Conservation (phyloP, 2,329 filamentous ascomycete genomes). For the Phaeosphaeriaceae sp. region DNA sequence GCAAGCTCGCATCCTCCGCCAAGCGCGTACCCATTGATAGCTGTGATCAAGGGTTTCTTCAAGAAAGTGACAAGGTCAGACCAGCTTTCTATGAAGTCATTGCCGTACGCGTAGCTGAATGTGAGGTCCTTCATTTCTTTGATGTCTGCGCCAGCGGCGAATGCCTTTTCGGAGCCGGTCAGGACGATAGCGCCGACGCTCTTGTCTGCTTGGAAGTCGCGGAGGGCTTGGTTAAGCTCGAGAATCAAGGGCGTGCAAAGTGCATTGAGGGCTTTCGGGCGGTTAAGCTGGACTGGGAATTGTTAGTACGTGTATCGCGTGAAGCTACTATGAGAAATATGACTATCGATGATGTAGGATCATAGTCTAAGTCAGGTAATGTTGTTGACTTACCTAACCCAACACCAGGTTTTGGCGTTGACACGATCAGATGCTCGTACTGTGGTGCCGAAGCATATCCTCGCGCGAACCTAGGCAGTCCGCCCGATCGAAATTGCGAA, state of each 20-base stretch:
- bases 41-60: conserved; percentile 93
- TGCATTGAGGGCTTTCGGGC: conserved; percentile 94
- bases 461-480: conserved; percentile 63
- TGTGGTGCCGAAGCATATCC: conserved; percentile 55
- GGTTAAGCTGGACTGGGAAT: conserved; percentile 81
- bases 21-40: conserved; percentile 92
- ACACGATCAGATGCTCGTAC: conserved; percentile 85
- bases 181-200: conserved; percentile 62
- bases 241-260: conserved; percentile 88
- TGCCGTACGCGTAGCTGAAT: conserved; percentile 85
- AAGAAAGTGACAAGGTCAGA: conserved; percentile 81
- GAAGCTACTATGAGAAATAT: conserved; percentile 60
- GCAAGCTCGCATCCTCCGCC: conserved; percentile 96
- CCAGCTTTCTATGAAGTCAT: conserved; percentile 95
- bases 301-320: conserved; percentile 10
- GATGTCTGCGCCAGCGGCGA: conserved; percentile 85
- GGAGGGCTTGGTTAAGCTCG: conserved; percentile 68
- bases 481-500: conserved; percentile 63
- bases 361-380: not conserved
- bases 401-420: conserved; percentile 85
- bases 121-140: conserved; percentile 97
- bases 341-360: no score
- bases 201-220: conserved; percentile 41
- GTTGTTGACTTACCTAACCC: conserved; percentile 71
- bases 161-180: conserved; percentile 88